Evolutionary conservation across 768 basidiomycete species (phyloP).

Genomic region (Cyclocybe aegerita): DNA sequence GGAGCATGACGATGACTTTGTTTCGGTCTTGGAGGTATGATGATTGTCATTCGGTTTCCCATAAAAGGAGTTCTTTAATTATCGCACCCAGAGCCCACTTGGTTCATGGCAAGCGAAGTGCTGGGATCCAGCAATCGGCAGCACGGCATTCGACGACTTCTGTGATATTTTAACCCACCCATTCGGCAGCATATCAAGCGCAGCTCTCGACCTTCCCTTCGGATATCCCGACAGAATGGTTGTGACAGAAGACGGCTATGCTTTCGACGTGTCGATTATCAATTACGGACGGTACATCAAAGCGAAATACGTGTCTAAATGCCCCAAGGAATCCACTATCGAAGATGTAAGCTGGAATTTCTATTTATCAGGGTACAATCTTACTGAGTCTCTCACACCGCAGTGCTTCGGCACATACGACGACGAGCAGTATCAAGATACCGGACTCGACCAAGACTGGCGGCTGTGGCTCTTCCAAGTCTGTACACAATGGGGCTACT

Average conservation of each 20-base stretch:
- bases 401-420: slow-evolving; percentile 89
- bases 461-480: slow-evolving; percentile 89
- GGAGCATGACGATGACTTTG: slow-evolving; percentile 78
- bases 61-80: no score
- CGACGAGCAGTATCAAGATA: slow-evolving; percentile 60
- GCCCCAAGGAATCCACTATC: slow-evolving; percentile 41
- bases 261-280: slow-evolving; percentile 57
- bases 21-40: slow-evolving; percentile 60
- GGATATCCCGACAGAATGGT: slow-evolving; percentile 50
- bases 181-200: slow-evolving; percentile 25
- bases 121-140: slow-evolving; percentile 79
- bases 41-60: slow-evolving; percentile 14
- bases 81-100: slow-evolving; percentile 51
- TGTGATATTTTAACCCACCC: slow-evolving; percentile 57
- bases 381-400: neutral
- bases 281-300: slow-evolving; percentile 82
- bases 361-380: neutral
- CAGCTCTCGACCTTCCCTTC: slow-evolving; percentile 40
- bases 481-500: slow-evolving; percentile 96
- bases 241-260: slow-evolving; percentile 41
- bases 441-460: slow-evolving; percentile 73
- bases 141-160: slow-evolving; percentile 65
- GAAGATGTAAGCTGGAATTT: slow-evolving; percentile 29
- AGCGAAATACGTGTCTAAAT: slow-evolving; percentile 61
- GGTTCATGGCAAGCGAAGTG: slow-evolving; percentile 80